phyloP scores from a whole-genome alignment of 306 rosid genomes.

The Prunus dulcis region DNA sequence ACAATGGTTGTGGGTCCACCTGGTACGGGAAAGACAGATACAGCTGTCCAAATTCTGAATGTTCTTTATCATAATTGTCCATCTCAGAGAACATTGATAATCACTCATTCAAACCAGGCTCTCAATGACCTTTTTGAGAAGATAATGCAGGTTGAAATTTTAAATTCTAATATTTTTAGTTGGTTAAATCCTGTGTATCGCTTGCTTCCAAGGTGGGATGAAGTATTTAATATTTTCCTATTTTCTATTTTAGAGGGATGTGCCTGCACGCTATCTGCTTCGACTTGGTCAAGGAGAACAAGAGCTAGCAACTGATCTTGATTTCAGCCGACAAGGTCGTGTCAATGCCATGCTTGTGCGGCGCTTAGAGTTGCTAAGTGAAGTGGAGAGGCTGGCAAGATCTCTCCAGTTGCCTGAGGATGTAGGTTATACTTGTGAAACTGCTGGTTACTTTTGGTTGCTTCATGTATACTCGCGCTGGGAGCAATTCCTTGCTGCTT shows the following conservation, averaged over 20 bases:
- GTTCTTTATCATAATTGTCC: constrained; percentile 98
- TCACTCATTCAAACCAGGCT: constrained; percentile 97
- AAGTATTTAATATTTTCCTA: background rate
- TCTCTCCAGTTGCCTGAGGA: constrained; percentile 97
- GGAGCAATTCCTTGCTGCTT: constrained; percentile 89
- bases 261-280: constrained; percentile 98
- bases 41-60: constrained; percentile 94
- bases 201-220: background rate
- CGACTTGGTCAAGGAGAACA: constrained; percentile 99
- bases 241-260: constrained; percentile 73
- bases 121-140: constrained; percentile 94
- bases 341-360: constrained; percentile 97
- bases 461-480: constrained; percentile 97
- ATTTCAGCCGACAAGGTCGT: constrained; percentile 98
- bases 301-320: constrained; percentile 98
- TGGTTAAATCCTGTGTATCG: background rate
- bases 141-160: constrained; percentile 72
- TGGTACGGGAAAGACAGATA: constrained; percentile 99
- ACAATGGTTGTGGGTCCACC: constrained; percentile 99
- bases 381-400: constrained; percentile 95
- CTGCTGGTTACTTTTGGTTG: constrained; percentile 98
- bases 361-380: constrained; percentile 78
- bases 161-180: background rate
- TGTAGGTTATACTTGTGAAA: constrained; percentile 97
- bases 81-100: constrained; percentile 91